A percentile compares a stretch with the other conserved stretches of the same genome.
Conservation (phyloP, 2,329 filamentous ascomycete genomes). For the Ascochyta pisi region DNA sequence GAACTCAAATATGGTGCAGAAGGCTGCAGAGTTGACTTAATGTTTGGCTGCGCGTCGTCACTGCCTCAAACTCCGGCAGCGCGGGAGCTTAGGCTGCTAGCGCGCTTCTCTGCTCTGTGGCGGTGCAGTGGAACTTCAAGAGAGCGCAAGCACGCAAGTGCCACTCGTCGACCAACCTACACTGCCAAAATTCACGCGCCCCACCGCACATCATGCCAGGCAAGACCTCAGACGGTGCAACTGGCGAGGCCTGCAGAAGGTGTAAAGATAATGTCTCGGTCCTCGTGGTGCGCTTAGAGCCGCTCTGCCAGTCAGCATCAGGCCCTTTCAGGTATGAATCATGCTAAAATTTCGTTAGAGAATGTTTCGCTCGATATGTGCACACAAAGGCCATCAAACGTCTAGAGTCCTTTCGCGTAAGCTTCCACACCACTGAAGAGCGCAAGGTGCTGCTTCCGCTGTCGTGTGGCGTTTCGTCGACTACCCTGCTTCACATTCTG, state of each 20-base stretch:
- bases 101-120: slow-evolving; percentile 3
- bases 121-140: background rate
- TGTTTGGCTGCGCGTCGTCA: slow-evolving; percentile 34
- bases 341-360: slow-evolving; percentile 53
- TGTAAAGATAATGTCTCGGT: slow-evolving; percentile 61
- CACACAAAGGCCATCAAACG: slow-evolving; percentile 81
- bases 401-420: slow-evolving; percentile 69
- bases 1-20: slow-evolving; percentile 11
- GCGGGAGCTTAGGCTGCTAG: slow-evolving; percentile 8
- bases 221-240: slow-evolving; percentile 29
- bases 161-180: background rate
- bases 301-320: slow-evolving; percentile 63
- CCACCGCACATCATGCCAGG: slow-evolving; percentile 40
- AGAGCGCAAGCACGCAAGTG: background rate
- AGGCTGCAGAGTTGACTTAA: slow-evolving; percentile 9
- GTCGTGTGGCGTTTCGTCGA: slow-evolving; percentile 83
- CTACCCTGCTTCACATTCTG: slow-evolving; percentile 77
- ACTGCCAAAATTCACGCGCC: slow-evolving; percentile 9
- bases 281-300: slow-evolving; percentile 64
- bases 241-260: slow-evolving; percentile 58
- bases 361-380: slow-evolving; percentile 81
- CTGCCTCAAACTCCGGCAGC: slow-evolving; percentile 16
- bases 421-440: slow-evolving; percentile 53
- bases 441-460: slow-evolving; percentile 75
- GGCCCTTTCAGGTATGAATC: slow-evolving; percentile 1